Percentiles rank a stretch among this genome's conserved stretches.
phyloP scores from a whole-genome alignment of 257 asterid species.

The Scutellaria galericulata region DNA sequence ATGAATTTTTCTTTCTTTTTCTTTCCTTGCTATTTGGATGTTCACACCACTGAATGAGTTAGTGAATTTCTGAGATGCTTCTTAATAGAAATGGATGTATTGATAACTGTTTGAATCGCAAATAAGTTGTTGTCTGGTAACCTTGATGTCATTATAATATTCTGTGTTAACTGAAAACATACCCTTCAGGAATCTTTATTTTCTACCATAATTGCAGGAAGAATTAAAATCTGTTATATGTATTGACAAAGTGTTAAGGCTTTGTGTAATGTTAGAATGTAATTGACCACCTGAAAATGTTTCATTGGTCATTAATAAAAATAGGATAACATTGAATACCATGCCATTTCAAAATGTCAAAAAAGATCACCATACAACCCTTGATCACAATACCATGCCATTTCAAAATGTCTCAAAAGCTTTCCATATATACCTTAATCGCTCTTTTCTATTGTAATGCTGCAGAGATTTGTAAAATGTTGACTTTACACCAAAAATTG shows the following conservation, averaged over 20 bases:
- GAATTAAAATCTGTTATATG: neutral
- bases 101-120: neutral
- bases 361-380: neutral
- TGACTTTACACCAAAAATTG: neutral
- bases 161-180: neutral
- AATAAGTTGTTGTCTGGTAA: neutral
- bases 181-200: neutral
- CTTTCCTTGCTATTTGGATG: slow-evolving; percentile 26
- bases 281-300: neutral
- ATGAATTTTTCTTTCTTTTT: slow-evolving; percentile 8
- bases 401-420: slow-evolving; percentile 2
- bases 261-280: neutral
- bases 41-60: slow-evolving; percentile 14
- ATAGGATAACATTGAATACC: slow-evolving; percentile 2
- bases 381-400: neutral
- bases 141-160: neutral
- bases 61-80: neutral
- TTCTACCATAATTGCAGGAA: neutral
- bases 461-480: neutral
- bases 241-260: slow-evolving; percentile 1
- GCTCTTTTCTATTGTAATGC: slow-evolving; percentile 7
- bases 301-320: neutral
- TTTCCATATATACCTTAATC: neutral
- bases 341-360: slow-evolving; percentile 3
- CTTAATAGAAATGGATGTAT: slow-evolving; percentile 3